Evolutionary conservation across 2,329 filamentous ascomycete species (phyloP), one percentile per base, ranked within the genome.

Genomic region (Phialophora macrospora): DNA sequence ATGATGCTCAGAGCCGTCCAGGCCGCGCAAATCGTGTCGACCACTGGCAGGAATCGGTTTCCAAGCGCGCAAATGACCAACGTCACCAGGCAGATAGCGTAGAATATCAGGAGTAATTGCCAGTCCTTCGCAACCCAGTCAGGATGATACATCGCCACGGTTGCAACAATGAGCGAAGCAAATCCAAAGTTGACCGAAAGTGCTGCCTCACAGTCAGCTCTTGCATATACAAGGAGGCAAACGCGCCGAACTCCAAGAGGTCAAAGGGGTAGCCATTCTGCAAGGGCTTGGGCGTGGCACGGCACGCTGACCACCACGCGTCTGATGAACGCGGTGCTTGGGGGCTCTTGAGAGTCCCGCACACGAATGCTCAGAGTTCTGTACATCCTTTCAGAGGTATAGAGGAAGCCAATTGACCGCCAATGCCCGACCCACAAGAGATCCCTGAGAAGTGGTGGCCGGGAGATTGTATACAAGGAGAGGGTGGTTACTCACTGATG

Each of bases 91-190:
- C 88, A 90, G 68, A 92, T 82, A 56, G 80, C 88, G 71, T 90
- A 84, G 78, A 92, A 92, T 68, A 91, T 87, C 24, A 92, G 80
- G 64, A 90, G 87, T 20, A 90, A 80, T 75, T 92, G 89, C 81
- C 89, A 92, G 30, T 80, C 74, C 51, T 81, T 82, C 54, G 84
- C 77, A 0, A 73, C 77, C 74, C 83, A 86, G 64, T 83, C 79
- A 0, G 84, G 82, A 60, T 85, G 81, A 70, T 83, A 87, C 70
- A 88, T 81, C 2, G 81, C 79, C 4, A 85, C 74, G 0, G 80
- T 81, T 0, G 81, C 84, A 2, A 81, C 81, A 38, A 87, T 77
- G 55, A 88, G 72, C 1, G 81, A 84, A 0, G 84, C 84, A 64
- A 86, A 84, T 24, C 82, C 83, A 66, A 85, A 85, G 73, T 84